A percentile compares a stretch with the other conserved stretches of the same genome.
phyloP scores from a whole-genome alignment of 31 red algal species.

The Endocladia muricata region DNA sequence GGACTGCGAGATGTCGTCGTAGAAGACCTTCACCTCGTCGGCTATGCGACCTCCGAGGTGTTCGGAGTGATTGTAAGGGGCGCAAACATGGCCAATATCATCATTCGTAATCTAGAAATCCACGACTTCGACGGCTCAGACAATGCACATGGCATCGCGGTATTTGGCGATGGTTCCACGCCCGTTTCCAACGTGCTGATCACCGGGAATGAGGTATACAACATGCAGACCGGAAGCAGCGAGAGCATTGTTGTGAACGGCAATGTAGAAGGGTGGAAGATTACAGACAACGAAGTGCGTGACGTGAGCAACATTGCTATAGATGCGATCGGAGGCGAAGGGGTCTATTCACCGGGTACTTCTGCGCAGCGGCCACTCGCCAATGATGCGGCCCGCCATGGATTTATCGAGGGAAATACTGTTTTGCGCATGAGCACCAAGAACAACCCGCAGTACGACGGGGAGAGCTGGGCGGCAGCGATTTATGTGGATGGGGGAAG shows the following conservation, averaged over 20 bases:
- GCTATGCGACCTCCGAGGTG: background rate
- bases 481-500: slow-evolving; percentile 16
- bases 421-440: background rate
- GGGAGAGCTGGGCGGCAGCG: slow-evolving; percentile 3
- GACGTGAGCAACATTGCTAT: background rate
- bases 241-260: background rate
- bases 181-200: background rate
- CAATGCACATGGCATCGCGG: background rate
- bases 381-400: background rate
- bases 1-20: background rate
- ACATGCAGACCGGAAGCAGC: background rate
- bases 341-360: background rate
- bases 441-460: background rate
- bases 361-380: background rate
- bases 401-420: slow-evolving; percentile 8
- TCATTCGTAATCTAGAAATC: background rate
- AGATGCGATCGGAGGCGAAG: background rate
- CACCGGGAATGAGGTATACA: background rate
- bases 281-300: background rate
- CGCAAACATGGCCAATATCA: background rate
- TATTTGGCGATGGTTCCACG: background rate
- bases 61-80: background rate
- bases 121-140: background rate
- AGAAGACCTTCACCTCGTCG: background rate
- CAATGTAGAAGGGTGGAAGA: background rate